Conservation (phyloP, 2,329 filamentous ascomycete genomes). For the Paecilomyces dactylethromorphus region DNA sequence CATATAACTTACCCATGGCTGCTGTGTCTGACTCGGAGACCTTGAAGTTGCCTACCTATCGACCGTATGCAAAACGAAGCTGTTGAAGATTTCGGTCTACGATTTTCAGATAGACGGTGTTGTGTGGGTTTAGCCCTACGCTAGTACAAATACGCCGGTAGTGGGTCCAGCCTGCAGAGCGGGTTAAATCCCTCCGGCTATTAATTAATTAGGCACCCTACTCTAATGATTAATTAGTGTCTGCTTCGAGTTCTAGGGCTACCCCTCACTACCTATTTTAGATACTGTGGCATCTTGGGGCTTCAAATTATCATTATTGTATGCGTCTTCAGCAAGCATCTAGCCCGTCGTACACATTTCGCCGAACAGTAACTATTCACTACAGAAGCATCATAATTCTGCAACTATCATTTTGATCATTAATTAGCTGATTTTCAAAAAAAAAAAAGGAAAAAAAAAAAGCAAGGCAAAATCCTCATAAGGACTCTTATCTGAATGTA, state of each 20-base stretch:
- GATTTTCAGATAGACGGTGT: constrained; percentile 33
- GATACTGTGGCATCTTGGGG: neutral
- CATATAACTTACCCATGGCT: constrained; percentile 34
- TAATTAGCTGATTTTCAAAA: no score
- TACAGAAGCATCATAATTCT: no score
- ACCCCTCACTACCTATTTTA: neutral
- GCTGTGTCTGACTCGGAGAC: constrained; percentile 32
- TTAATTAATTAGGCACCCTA: constrained; percentile 3
- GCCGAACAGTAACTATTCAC: no score
- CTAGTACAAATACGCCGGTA: constrained; percentile 22
- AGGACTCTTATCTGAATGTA: no score
- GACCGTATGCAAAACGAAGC: constrained; percentile 30
- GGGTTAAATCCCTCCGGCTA: neutral
- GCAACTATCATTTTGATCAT: no score
- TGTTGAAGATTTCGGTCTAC: constrained; percentile 30
- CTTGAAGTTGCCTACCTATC: constrained; percentile 35
- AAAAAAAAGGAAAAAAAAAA: no score
- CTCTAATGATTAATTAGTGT: constrained; percentile 11
- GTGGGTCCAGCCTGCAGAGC: constrained; percentile 7
- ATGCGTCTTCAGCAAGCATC: neutral
- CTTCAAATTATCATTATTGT: neutral
- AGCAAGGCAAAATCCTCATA: no score
- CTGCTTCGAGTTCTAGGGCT: neutral
- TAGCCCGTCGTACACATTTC: no score
- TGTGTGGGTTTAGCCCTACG: constrained; percentile 41